Percentiles rank a stretch among this genome's conserved stretches.
phyloP scores from a whole-genome alignment of 108 stramenopile species.

The Conticribra weissflogii region DNA sequence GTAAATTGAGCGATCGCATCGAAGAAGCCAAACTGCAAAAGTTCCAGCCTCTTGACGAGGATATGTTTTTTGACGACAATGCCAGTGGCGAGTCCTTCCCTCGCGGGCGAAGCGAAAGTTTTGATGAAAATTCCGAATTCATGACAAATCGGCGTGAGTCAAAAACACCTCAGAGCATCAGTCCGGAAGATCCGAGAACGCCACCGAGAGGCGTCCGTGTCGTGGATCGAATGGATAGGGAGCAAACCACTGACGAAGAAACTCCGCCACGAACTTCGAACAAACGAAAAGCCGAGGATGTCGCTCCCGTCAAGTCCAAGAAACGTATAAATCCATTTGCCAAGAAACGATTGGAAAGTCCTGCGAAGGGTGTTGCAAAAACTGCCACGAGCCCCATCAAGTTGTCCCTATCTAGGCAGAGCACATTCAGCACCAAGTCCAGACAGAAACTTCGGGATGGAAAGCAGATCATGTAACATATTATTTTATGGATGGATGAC shows the following conservation, averaged over 20 bases:
- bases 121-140: constrained; percentile 30
- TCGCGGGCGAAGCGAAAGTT: constrained; percentile 19
- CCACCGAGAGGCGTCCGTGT: constrained; percentile 12
- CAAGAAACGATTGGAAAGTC: constrained; percentile 49
- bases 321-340: constrained; percentile 52
- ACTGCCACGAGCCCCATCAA: constrained; percentile 29
- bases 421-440: constrained; percentile 47
- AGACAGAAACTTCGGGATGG: constrained; percentile 40
- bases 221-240: neutral
- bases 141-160: constrained; percentile 16
- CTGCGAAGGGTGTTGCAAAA: constrained; percentile 46
- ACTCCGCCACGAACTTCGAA: constrained; percentile 28
- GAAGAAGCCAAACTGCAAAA: constrained; percentile 56
- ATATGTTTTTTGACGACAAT: constrained; percentile 38
- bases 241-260: constrained; percentile 32
- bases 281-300: constrained; percentile 43
- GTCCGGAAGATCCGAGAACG: constrained; percentile 24
- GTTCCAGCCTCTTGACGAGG: constrained; percentile 53
- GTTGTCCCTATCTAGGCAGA: constrained; percentile 33
- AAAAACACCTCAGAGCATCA: constrained; percentile 20
- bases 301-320: neutral
- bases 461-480: constrained; percentile 41
- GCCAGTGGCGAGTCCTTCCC: constrained; percentile 17
- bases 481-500: no score
- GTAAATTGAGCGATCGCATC: constrained; percentile 64